phyloP scores from a whole-genome alignment of 1,284 basidiomycete genomes.

The Ceratobasidium sp. region DNA sequence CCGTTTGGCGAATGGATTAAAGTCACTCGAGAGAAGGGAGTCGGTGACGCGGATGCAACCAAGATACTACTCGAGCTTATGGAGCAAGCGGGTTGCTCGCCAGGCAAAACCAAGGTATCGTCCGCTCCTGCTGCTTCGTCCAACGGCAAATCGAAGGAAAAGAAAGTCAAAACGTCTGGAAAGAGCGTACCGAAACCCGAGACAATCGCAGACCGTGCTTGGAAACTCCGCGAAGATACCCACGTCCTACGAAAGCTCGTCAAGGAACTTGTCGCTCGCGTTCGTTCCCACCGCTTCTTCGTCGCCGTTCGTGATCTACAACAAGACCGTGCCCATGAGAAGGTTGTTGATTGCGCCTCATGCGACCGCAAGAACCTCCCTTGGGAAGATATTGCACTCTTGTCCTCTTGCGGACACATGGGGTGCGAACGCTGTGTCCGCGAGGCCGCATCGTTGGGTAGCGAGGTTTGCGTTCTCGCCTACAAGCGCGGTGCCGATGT shows the following conservation, averaged over 20 bases:
- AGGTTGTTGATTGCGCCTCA: conserved; percentile 71
- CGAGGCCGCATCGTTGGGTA: conserved; percentile 68
- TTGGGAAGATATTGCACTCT: conserved; percentile 79
- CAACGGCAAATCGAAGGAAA: conserved; percentile 51
- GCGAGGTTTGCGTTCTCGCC: conserved; percentile 80
- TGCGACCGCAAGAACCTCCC: conserved; percentile 71
- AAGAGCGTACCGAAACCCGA: conserved; percentile 46
- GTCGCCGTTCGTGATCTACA: conserved; percentile 90
- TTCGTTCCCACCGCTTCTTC: conserved; percentile 91
- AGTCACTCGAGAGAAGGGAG: conserved; percentile 75
- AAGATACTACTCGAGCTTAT: conserved; percentile 71
- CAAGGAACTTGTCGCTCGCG: conserved; percentile 89
- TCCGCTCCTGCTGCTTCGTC: conserved; percentile 38
- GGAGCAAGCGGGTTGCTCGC: conserved; percentile 54
- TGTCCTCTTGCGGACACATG: conserved; percentile 91
- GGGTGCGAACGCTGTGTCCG: conserved; percentile 83
- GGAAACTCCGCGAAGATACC: conserved; percentile 88
- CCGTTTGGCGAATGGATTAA: conserved; percentile 68
- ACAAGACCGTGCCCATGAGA: conserved; percentile 67
- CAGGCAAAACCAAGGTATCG: conserved; percentile 43
- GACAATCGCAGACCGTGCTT: conserved; percentile 66
- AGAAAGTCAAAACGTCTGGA: conserved; percentile 56
- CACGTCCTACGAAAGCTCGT: conserved; percentile 85
- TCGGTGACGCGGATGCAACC: conserved; percentile 82
- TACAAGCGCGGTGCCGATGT: conserved; percentile 63